Base-by-base conservation (phyloP, 805 yeast species). In the Yarrowia sp. region DNA sequence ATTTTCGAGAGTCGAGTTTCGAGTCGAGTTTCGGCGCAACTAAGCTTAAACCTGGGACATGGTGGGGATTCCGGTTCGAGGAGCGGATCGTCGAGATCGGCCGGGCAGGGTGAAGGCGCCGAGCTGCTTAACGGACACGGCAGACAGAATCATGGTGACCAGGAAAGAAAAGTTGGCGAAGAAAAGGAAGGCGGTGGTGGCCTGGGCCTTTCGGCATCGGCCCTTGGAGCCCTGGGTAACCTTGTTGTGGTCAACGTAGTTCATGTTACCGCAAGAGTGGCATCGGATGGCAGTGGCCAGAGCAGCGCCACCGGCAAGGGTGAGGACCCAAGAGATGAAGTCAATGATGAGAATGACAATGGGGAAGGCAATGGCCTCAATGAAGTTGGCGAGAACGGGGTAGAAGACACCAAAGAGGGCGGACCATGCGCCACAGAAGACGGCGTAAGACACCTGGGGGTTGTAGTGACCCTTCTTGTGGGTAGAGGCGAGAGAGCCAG, bases 131-230 rank as follows among this genome's bases (percentile, higher is more conserved):
- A 85, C 80, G 67, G 82, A 76, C 48, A 80, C 43, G 60, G 76
- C 69, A 65, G 87, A 81, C 75, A 85, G 75, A 68, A 78, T 78
- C 67, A 84, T 73, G 69, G 92, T 84, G 72, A 83, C 88, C 69
- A 90, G 77, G 76, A 90, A 88, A 75, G 87, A 78, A 74, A 86
- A 84, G 83, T 88, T 86, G 66, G 95, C 83, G 78, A 95, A 87
- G 88, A 85, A 95, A 74, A 90, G 78, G 80, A 92, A 92, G 75
- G 90, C 82, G 72, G 85, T 83, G 80, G 87, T 83, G 57, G 96
- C 87, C 83, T 95, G 98, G 65, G 96, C 92, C 81, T 90, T 87
- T 83, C 98, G 90, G 82, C 99, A 95, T 83, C 98, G 86, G 74
- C 85, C 89, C 22, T 80, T 73, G 47, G 87, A 81, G 70, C 96